These are phyloP conservation scores for Pichia sp. DNA, from an alignment of 1,139 yeast genomes.

Conservation along the genomic window DNA sequence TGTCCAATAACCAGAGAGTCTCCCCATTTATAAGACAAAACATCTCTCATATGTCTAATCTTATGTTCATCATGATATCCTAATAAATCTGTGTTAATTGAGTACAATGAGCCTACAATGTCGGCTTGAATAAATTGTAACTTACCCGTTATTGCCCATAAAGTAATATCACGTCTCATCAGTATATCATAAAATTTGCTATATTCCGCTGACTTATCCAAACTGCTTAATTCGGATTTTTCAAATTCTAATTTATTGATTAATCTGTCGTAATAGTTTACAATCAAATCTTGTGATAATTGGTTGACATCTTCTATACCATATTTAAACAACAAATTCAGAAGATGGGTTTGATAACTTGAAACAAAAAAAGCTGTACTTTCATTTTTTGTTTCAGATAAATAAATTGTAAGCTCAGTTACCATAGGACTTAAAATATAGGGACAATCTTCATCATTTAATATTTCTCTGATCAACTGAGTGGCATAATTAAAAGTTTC, in stretches of 20 bases:
- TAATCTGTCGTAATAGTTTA: conserved; percentile 4
- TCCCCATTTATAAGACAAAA: conserved; percentile 6
- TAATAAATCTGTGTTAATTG: conserved; percentile 9
- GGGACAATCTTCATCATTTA: not conserved
- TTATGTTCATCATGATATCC: conserved; percentile 3
- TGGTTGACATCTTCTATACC: not conserved
- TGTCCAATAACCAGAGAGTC: conserved; percentile 1
- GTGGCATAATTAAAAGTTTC: not conserved
- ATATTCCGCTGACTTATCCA: not conserved
- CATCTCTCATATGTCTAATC: conserved; percentile 4
- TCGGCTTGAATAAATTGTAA: conserved; percentile 9
- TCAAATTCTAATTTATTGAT: not conserved
- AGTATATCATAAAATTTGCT: not conserved
- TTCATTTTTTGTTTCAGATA: not conserved
- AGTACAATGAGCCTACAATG: conserved; percentile 7
- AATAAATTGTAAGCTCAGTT: not conserved
- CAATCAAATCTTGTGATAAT: conserved; percentile 8
- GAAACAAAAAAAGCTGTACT: not conserved
- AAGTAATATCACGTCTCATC: conserved; percentile 2
- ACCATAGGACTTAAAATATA: conserved; percentile 1
- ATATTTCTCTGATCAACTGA: not conserved
- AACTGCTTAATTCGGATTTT: not conserved
- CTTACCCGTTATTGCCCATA: conserved; percentile 7
- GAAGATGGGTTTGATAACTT: not conserved
- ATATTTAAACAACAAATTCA: not conserved